Conservation (phyloP, 192 early-diverging fungal genomes). For the Coemansia sp. region DNA sequence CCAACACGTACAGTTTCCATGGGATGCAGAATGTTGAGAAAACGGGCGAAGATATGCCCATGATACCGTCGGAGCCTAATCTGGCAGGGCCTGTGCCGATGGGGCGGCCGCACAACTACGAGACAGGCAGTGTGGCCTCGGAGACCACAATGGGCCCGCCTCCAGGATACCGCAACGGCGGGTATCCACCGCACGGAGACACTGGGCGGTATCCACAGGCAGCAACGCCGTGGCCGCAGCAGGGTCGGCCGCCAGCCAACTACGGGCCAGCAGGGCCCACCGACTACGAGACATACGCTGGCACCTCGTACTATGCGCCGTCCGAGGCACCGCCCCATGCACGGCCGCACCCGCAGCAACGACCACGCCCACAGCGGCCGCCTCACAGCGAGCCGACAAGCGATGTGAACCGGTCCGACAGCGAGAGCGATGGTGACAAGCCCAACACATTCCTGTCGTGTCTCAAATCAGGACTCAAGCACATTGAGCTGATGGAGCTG, state of each 20-base stretch:
- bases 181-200: constrained; percentile 15
- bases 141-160: constrained; percentile 5
- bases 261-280: neutral
- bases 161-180: neutral
- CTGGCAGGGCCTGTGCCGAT: constrained; percentile 4
- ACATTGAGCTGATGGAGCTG: constrained; percentile 19
- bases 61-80: constrained; percentile 6
- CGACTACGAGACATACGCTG: constrained; percentile 21
- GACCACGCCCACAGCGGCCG: neutral
- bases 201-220: constrained; percentile 3
- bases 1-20: constrained; percentile 37
- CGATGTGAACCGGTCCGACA: constrained; percentile 13
- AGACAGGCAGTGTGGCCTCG: constrained; percentile 9
- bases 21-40: constrained; percentile 39
- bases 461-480: constrained; percentile 36
- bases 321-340: constrained; percentile 3
- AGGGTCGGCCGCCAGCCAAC: neutral
- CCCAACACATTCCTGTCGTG: constrained; percentile 23
- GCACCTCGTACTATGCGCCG: constrained; percentile 9
- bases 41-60: constrained; percentile 15
- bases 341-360: neutral
- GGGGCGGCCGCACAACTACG: constrained; percentile 13
- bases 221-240: constrained; percentile 4
- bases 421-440: constrained; percentile 20
- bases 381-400: constrained; percentile 6